Percentiles rank a stretch among this genome's conserved stretches.
phyloP scores from a whole-genome alignment of 495 filamentous ascomycete genomes.

The Glarea lozoyensis region DNA sequence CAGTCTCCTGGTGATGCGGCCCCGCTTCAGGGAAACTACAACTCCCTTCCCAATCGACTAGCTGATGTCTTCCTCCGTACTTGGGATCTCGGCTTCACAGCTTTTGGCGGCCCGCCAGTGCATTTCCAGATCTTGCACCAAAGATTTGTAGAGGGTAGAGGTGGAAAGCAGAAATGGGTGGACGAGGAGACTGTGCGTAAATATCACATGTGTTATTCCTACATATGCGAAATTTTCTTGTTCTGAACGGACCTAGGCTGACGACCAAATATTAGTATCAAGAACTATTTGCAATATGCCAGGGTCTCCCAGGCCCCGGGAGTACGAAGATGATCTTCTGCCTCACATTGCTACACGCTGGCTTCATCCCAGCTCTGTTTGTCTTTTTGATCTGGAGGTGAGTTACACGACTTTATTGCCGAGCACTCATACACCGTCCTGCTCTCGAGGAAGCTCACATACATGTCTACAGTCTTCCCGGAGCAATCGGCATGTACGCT shows the following conservation, averaged over 20 bases:
- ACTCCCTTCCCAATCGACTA: too few relatives aligned
- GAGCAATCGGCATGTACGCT: conserved; percentile 68
- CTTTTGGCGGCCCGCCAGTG: conserved; percentile 64
- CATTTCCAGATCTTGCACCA: conserved; percentile 63
- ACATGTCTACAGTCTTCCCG: conserved; percentile 49
- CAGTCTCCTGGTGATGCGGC: too few relatives aligned
- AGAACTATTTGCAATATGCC: conserved; percentile 73
- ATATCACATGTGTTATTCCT: background rate
- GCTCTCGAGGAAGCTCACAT: background rate
- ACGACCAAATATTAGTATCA: too few relatives aligned
- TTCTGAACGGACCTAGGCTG: background rate
- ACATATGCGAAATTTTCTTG: background rate
- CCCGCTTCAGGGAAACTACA: too few relatives aligned
- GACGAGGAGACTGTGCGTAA: background rate
- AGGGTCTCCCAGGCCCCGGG: conserved; percentile 65
- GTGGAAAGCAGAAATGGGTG: background rate
- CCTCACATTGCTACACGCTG: conserved; percentile 58
- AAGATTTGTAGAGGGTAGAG: background rate
- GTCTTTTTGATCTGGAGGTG: conserved; percentile 65
- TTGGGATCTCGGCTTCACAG: conserved; percentile 63
- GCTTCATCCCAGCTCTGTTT: conserved; percentile 51
- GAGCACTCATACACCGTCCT: background rate
- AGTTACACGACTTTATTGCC: background rate
- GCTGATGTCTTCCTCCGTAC: too few relatives aligned
- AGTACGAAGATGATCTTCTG: conserved; percentile 78